Conservation (phyloP, 2,329 filamentous ascomycete genomes). For the Colletotrichum sp. region DNA sequence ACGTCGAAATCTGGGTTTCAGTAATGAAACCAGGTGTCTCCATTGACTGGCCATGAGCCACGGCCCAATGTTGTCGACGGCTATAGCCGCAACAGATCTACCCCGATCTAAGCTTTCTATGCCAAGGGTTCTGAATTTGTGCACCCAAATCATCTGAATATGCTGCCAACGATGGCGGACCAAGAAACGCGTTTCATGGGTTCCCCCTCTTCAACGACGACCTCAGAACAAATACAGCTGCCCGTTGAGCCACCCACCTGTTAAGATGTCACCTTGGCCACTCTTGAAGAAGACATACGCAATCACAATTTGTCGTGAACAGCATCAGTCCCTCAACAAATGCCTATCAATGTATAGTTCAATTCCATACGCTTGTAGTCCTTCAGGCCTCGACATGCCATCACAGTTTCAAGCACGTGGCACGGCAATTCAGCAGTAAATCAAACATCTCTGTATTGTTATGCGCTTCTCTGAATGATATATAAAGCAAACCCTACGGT, state of each 20-base stretch:
- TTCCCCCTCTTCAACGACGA: background rate
- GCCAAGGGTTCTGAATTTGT: background rate
- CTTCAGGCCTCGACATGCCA: background rate
- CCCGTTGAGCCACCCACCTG: accelerated
- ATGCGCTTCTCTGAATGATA: too few species aligned
- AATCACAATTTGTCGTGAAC: accelerated
- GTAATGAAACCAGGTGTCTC: background rate
- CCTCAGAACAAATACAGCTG: background rate
- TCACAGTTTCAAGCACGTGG: background rate
- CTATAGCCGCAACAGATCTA: background rate
- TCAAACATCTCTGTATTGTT: too few species aligned
- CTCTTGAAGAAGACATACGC: too few species aligned
- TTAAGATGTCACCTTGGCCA: too few species aligned
- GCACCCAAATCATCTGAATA: accelerated
- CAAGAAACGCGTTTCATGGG: accelerated
- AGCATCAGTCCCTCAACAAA: background rate
- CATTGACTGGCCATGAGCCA: background rate
- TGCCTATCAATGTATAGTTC: background rate
- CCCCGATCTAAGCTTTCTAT: accelerated
- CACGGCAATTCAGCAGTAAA: background rate
- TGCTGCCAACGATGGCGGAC: background rate
- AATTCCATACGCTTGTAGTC: background rate
- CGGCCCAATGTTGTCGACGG: too few species aligned
- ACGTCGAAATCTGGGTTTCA: too few species aligned
- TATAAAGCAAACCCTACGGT: background rate